Base-by-base conservation (phyloP, 352 stramenopile genomes). In the Globisporangium okanoganense region DNA sequence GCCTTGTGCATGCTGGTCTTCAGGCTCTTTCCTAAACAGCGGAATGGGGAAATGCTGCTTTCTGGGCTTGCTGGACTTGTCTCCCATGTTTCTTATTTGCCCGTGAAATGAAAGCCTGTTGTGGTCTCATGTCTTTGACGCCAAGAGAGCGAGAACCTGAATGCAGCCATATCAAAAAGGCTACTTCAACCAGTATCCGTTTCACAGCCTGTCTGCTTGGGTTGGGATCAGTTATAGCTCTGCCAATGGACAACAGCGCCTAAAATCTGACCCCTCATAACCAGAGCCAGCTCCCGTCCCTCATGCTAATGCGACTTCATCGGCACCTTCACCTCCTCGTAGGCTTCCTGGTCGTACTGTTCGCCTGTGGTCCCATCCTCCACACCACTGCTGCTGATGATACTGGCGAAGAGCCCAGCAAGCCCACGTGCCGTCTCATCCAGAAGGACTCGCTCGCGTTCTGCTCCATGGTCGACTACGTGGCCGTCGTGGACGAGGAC, bases 401-500 rank as follows among this genome's bases (percentile, higher is more conserved):
- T 16, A 53, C 22, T 36, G 67, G 49, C 35, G 80, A 90, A 41
- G 82, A 90, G 27, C 78, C 80, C 0, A 49, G 18, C 8, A 76
- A 58, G 9, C 75, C 80, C 0, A 62, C 82, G 35, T 90, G 83
- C 35, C 71, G 69, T 1, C 41, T 57, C 6, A 80, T 92, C 55
- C 44, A 66, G 3, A 88, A 86, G 53, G 75, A 87, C 54, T 85
- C 79, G 50, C 76, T 94, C 20, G 65, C 72, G 20, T 93, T 94
- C 63, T 94, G 83, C 66, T 88, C 79, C 45, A 93, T 93, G 85
- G 75, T 94, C 48, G 77, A 92, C 63, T 95, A 93, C 71, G 65
- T 73, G 47, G 83, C 82, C 3, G 80, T 95, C 10, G 73, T 92
- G 3, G 79, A 91, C 54, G 65, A 64, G 8, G 63, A 81, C 40